phyloP scores from a whole-genome alignment of 257 asterid genomes.

The Forsythia suspensa region DNA sequence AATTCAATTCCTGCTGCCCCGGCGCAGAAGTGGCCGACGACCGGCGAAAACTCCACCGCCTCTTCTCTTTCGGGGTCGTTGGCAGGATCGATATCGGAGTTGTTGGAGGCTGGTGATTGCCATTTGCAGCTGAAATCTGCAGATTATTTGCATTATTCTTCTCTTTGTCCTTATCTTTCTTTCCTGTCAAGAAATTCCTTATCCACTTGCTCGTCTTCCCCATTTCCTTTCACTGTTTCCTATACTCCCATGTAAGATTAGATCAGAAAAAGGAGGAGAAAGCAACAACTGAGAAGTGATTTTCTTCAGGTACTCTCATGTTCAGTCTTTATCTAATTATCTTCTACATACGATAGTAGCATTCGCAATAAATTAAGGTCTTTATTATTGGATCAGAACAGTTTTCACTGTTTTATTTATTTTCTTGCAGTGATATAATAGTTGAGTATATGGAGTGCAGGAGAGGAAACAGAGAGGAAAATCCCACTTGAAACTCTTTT shows the following conservation, averaged over 20 bases:
- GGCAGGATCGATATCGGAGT: constrained; percentile 57
- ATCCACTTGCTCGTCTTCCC: constrained; percentile 94
- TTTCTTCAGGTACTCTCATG: constrained; percentile 3
- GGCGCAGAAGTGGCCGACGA: constrained; percentile 68
- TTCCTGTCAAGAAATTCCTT: constrained; percentile 64
- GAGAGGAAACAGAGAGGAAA: constrained; percentile 54
- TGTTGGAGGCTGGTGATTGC: constrained; percentile 34
- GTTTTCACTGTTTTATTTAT: constrained; percentile 25
- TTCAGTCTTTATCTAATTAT: background rate
- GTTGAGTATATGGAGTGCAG: background rate
- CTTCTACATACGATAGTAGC: constrained; percentile 27
- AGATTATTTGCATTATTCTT: constrained; percentile 9
- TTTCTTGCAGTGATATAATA: constrained; percentile 22
- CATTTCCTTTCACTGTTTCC: constrained; percentile 48
- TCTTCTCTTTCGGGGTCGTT: constrained; percentile 73
- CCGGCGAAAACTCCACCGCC: constrained; percentile 94
- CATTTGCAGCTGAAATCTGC: constrained; percentile 13
- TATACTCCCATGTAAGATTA: constrained; percentile 3
- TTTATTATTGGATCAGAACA: constrained; percentile 24
- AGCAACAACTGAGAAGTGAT: constrained; percentile 25
- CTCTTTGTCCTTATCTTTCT: constrained; percentile 55
- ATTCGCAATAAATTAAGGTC: constrained; percentile 34
- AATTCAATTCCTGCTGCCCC: constrained; percentile 30
- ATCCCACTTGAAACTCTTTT: constrained; percentile 14
- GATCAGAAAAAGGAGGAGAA: constrained; percentile 21